These are phyloP conservation scores for Dictyostelium intermedium DNA, from an alignment of 78 protist species.

Conservation along the genomic window DNA sequence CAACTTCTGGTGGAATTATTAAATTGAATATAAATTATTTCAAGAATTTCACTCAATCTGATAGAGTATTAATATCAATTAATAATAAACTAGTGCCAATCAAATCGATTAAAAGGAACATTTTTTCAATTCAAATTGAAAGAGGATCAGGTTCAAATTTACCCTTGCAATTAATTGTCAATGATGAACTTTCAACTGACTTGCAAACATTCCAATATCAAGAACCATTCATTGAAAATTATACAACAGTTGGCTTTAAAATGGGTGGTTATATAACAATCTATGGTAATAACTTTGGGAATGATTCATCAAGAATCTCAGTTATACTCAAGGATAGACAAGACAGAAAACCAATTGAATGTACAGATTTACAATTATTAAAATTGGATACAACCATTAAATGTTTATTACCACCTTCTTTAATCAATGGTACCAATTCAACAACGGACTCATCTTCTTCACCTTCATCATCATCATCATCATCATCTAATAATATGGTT, in stretches of 20 bases:
- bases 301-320: neutral
- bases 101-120: neutral
- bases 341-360: neutral
- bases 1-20: neutral
- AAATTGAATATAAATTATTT: neutral
- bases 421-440: neutral
- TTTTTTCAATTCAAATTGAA: neutral
- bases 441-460: neutral
- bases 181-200: neutral
- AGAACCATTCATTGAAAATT: slow-evolving; percentile 1
- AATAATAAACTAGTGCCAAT: neutral
- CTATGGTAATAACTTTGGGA: slow-evolving; percentile 13
- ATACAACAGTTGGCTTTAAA: neutral
- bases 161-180: neutral
- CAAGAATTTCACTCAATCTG: neutral
- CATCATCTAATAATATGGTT: neutral
- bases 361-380: neutral
- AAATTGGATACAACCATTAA: neutral
- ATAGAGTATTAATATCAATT: neutral
- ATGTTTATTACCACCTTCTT: slow-evolving; percentile 6
- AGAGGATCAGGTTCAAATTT: slow-evolving; percentile 5
- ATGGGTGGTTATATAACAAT: neutral
- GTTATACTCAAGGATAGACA: neutral
- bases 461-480: neutral
- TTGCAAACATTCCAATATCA: neutral